Percentiles rank a stretch among this genome's conserved stretches.
Evolutionary conservation across 331 rosid genomes (phyloP).

Genomic region (Phaseolus coccineus): DNA sequence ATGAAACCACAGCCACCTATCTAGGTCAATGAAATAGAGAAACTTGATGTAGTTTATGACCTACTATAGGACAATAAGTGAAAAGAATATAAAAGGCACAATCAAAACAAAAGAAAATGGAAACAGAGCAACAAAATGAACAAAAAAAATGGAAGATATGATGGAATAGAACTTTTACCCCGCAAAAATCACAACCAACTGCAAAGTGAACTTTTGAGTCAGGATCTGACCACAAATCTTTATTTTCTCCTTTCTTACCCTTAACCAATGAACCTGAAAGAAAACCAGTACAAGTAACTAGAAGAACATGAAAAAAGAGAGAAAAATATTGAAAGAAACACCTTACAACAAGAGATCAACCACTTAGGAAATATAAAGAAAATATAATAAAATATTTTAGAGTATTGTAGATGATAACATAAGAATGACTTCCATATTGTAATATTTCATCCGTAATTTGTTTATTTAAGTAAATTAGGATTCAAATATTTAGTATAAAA

Average conservation of each 20-base stretch:
- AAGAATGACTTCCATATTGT: neutral
- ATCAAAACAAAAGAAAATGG: neutral
- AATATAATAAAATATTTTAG: neutral
- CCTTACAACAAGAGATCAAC: neutral
- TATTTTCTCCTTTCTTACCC: constrained; percentile 39
- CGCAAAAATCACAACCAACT: constrained; percentile 88
- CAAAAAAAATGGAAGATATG: constrained; percentile 16
- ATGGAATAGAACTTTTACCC: constrained; percentile 63
- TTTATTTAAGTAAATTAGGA: neutral
- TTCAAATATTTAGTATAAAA: constrained; percentile 5
- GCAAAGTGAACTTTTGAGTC: constrained; percentile 53
- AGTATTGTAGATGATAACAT: neutral
- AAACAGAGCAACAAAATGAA: neutral
- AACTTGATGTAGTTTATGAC: neutral
- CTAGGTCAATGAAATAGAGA: constrained; percentile 2
- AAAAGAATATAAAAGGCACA: neutral
- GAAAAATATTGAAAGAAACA: constrained; percentile 13
- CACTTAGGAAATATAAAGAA: neutral
- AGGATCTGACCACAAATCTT: constrained; percentile 47
- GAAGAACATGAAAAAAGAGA: constrained; percentile 5
- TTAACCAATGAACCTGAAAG: constrained; percentile 59
- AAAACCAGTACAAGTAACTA: constrained; percentile 36
- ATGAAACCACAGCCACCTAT: neutral
- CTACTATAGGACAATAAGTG: neutral
- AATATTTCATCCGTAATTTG: neutral